phyloP scores from a whole-genome alignment of 2,329 filamentous ascomycete genomes.

The Graphilbum fragrans region DNA sequence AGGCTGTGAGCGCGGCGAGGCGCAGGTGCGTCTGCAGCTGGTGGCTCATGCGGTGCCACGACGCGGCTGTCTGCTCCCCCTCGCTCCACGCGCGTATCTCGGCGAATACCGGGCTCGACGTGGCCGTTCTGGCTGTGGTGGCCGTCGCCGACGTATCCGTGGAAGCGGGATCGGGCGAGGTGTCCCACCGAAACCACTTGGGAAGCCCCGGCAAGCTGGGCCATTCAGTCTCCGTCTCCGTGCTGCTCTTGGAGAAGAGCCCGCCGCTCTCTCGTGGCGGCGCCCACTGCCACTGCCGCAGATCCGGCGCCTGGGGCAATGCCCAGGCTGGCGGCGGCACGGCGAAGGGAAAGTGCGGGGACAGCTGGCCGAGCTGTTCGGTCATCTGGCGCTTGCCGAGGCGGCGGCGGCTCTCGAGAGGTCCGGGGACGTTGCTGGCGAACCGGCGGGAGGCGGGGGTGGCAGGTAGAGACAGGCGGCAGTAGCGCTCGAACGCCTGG shows the following conservation, averaged over 20 bases:
- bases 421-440: conserved; percentile 33
- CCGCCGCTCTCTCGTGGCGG: conserved; percentile 24
- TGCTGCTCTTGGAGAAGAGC: too few relatives aligned
- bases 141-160: background rate
- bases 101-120: too few relatives aligned
- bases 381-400: conserved; percentile 42
- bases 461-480: background rate
- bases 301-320: conserved; percentile 28
- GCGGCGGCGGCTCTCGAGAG: conserved; percentile 41
- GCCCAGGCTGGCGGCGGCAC: conserved; percentile 29
- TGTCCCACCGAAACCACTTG: too few relatives aligned
- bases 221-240: too few relatives aligned
- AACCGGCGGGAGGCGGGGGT: conserved; percentile 11
- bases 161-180: too few relatives aligned
- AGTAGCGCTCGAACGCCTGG: conserved; percentile 35
- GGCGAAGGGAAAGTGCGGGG: conserved; percentile 6
- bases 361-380: conserved; percentile 29
- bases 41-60: conserved; percentile 1
- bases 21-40: conserved; percentile 8
- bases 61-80: background rate
- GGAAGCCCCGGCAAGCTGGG: too few relatives aligned
- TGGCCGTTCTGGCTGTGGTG: background rate
- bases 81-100: too few relatives aligned
- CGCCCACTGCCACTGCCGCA: conserved; percentile 39
- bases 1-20: conserved; percentile 6